Percentiles rank a stretch among this genome's conserved stretches.
Conservation (phyloP, 2,329 filamentous ascomycete genomes). For the Claviceps arundinis region DNA sequence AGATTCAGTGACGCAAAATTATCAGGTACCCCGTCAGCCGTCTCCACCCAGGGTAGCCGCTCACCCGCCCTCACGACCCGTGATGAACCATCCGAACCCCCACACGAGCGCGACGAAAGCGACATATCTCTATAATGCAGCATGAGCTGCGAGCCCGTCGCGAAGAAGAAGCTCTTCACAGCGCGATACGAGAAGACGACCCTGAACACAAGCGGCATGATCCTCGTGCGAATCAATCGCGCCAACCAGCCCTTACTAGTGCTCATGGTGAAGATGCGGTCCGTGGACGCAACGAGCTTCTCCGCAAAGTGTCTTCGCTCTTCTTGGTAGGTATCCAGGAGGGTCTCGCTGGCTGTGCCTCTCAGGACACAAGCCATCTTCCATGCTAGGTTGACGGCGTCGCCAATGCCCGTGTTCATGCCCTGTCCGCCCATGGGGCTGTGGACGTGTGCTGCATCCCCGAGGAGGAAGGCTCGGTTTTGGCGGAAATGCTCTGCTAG, state of each 20-base stretch:
- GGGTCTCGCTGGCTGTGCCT: conserved; percentile 1
- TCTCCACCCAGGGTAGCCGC: background rate
- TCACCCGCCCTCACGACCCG: background rate
- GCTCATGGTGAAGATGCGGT: background rate
- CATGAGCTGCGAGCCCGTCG: background rate
- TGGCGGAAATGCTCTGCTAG: background rate
- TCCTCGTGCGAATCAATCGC: background rate
- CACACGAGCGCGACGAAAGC: background rate
- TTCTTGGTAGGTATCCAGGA: conserved; percentile 1
- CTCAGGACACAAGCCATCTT: conserved; percentile 26
- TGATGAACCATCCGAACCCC: too few relatives aligned
- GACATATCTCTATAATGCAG: background rate
- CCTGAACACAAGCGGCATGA: background rate
- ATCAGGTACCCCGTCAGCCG: background rate
- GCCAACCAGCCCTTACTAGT: background rate
- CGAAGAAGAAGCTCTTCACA: background rate
- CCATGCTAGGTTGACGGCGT: conserved; percentile 42
- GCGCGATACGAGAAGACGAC: background rate
- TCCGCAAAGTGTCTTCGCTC: background rate
- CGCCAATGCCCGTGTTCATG: conserved; percentile 44
- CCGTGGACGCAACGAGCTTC: background rate
- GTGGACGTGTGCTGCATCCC: conserved; percentile 44
- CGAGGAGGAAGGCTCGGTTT: conserved; percentile 27
- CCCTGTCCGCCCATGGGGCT: conserved; percentile 43
- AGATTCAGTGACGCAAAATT: background rate